These are phyloP conservation scores for Podospora sp. DNA, from an alignment of 495 filamentous ascomycete species.

Conservation along the genomic window DNA sequence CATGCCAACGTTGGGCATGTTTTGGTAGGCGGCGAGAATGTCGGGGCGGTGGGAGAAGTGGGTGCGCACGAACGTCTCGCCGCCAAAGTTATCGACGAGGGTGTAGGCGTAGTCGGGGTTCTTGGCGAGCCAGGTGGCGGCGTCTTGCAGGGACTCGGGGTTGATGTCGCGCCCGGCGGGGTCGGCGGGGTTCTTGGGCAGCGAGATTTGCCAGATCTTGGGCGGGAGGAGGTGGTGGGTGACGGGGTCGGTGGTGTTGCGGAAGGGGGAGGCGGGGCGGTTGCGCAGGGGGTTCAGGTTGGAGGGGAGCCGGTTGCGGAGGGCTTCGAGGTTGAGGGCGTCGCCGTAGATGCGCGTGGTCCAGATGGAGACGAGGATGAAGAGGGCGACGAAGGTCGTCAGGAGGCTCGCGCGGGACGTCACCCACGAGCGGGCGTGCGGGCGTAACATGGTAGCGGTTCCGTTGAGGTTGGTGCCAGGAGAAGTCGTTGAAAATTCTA, in stretches of 20 bases:
- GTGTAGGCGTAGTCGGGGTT: constrained; percentile 27
- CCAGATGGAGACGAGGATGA: constrained; percentile 3
- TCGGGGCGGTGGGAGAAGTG: constrained; percentile 37
- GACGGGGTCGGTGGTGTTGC: background rate
- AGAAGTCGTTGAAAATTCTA: background rate
- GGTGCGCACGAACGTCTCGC: constrained; percentile 31
- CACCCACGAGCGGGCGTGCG: background rate
- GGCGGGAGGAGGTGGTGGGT: constrained; percentile 12
- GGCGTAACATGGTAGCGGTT: background rate
- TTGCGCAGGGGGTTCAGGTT: background rate
- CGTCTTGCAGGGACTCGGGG: constrained; percentile 4
- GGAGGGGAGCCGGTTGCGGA: background rate
- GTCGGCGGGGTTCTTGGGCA: constrained; percentile 13
- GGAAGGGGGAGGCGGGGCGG: background rate
- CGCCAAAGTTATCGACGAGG: constrained; percentile 26
- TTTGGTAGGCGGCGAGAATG: constrained; percentile 46
- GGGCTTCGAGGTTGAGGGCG: background rate
- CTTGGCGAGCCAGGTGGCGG: constrained; percentile 23
- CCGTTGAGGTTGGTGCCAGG: background rate
- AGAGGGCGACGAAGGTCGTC: background rate
- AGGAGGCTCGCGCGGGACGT: background rate
- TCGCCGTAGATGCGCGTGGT: background rate
- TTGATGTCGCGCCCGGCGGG: background rate
- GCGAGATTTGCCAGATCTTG: constrained; percentile 28
- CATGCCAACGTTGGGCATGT: constrained; percentile 48